These are phyloP conservation scores for Cucurbita pepo DNA, from an alignment of 306 rosid species.

Conservation along the genomic window DNA sequence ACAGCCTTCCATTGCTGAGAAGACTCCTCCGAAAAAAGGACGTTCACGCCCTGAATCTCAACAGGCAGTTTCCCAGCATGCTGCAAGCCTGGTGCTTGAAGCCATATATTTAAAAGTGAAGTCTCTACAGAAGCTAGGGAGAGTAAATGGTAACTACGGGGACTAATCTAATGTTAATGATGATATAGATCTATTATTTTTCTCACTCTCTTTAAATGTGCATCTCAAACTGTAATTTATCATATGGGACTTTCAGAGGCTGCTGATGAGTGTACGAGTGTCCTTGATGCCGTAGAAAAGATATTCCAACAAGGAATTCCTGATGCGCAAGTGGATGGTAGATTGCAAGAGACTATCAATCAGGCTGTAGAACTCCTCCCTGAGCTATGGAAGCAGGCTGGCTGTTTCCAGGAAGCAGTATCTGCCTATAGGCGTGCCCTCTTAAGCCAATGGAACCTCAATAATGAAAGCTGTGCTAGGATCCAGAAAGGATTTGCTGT, in stretches of 20 bases:
- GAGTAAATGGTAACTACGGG: constrained; percentile 34
- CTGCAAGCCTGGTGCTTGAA: constrained; percentile 87
- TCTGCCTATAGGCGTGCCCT: constrained; percentile 76
- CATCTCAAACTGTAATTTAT: constrained; percentile 3
- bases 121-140: constrained; percentile 78
- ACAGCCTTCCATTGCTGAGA: constrained; percentile 61
- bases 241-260: constrained; percentile 51
- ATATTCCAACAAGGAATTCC: constrained; percentile 57
- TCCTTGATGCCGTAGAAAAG: constrained; percentile 82
- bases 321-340: constrained; percentile 68
- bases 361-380: constrained; percentile 95
- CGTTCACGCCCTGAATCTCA: constrained; percentile 44
- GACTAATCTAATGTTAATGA: background rate
- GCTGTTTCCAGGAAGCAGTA: constrained; percentile 51
- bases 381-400: constrained; percentile 70
- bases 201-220: background rate
- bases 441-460: constrained; percentile 88
- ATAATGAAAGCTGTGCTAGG: constrained; percentile 60
- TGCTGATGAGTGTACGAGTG: constrained; percentile 64
- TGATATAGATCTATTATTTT: background rate
- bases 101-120: constrained; percentile 90
- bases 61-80: constrained; percentile 62
- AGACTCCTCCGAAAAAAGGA: constrained; percentile 42
- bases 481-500: constrained; percentile 70
- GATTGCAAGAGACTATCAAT: constrained; percentile 70